Evolutionary conservation across 768 basidiomycete genomes (phyloP).

Genomic region (Ramaria rubella): DNA sequence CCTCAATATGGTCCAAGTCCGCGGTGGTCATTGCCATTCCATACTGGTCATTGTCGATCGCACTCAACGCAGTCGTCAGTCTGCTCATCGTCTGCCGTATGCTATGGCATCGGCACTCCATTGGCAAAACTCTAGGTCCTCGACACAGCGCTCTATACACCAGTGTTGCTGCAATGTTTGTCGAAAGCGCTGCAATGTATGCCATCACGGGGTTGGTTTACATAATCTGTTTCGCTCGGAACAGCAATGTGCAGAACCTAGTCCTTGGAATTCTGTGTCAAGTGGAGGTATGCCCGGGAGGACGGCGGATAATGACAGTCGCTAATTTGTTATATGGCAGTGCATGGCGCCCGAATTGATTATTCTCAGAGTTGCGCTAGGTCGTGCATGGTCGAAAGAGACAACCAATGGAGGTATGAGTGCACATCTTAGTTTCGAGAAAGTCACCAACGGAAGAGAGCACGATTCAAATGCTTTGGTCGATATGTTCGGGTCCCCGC

Average conservation of each 20-base stretch:
- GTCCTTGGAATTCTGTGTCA: constrained; percentile 28
- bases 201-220: constrained; percentile 24
- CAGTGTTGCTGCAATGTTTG: constrained; percentile 25
- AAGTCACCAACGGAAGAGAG: too few relatives aligned
- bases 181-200: constrained; percentile 32
- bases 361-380: constrained; percentile 30
- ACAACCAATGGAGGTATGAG: too few relatives aligned
- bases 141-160: constrained; percentile 23
- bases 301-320: too few relatives aligned
- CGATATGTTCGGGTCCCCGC: too few relatives aligned
- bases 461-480: too few relatives aligned
- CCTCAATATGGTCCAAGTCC: constrained; percentile 12
- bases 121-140: constrained; percentile 19
- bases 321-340: constrained; percentile 14
- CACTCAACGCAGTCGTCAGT: constrained; percentile 19
- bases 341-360: constrained; percentile 30
- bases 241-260: constrained; percentile 26
- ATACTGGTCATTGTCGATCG: constrained; percentile 19
- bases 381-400: constrained; percentile 14
- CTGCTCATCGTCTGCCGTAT: constrained; percentile 19
- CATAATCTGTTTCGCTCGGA: constrained; percentile 23
- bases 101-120: constrained; percentile 21
- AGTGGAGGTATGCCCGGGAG: constrained; percentile 20
- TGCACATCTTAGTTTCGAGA: too few relatives aligned
- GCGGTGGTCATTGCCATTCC: constrained; percentile 16